A percentile compares a stretch with the other conserved stretches of the same genome.
These are phyloP conservation scores for Hypoxylon lenormandii DNA, from an alignment of 495 filamentous ascomycete genomes.

Conservation along the genomic window DNA sequence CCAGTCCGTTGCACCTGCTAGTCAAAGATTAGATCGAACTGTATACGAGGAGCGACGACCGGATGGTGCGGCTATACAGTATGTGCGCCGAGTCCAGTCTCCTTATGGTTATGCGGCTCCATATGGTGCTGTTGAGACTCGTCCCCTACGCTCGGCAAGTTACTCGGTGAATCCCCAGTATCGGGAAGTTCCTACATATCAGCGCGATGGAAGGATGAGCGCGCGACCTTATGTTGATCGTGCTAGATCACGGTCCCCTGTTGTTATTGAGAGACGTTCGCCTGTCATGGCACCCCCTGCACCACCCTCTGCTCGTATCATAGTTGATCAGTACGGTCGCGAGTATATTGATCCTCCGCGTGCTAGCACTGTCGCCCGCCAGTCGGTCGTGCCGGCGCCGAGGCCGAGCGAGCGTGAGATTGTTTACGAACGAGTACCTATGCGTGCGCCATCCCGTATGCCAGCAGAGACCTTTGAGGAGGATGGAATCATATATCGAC, in stretches of 20 bases:
- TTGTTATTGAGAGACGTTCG: slow-evolving; percentile 62
- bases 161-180: slow-evolving; percentile 73
- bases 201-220: slow-evolving; percentile 56
- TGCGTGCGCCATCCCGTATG: slow-evolving; percentile 67
- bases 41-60: slow-evolving; percentile 48
- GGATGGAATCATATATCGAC: slow-evolving; percentile 59
- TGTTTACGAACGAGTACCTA: slow-evolving; percentile 61
- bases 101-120: slow-evolving; percentile 61
- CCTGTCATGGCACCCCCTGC: slow-evolving; percentile 69
- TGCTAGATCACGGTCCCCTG: slow-evolving; percentile 71
- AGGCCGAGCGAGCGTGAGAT: slow-evolving; percentile 58
- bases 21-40: slow-evolving; percentile 39
- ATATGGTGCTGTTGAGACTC: slow-evolving; percentile 59
- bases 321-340: slow-evolving; percentile 77
- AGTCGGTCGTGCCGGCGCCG: slow-evolving; percentile 58
- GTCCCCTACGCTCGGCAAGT: slow-evolving; percentile 68
- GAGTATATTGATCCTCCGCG: slow-evolving; percentile 73
- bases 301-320: slow-evolving; percentile 67
- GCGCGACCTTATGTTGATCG: slow-evolving; percentile 61
- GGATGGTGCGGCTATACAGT: slow-evolving; percentile 55
- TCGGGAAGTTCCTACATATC: slow-evolving; percentile 59
- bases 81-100: slow-evolving; percentile 64
- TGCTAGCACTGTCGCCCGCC: slow-evolving; percentile 56
- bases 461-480: slow-evolving; percentile 62
- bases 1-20: slow-evolving; percentile 44